Evolutionary conservation across 345 rosid genomes (phyloP).

Genomic region (Populus nigra): DNA sequence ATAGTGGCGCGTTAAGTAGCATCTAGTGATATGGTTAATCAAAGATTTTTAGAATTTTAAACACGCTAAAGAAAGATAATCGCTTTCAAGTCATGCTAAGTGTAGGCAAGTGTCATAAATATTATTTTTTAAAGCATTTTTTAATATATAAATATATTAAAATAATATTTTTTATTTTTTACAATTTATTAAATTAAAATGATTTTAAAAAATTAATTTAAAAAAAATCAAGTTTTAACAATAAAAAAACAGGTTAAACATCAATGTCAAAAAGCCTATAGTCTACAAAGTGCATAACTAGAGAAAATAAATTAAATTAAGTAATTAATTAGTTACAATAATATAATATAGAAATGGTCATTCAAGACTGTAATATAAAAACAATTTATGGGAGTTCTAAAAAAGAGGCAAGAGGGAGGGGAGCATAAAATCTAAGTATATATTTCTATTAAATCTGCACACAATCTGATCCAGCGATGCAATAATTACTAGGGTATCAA

Average conservation of each 20-base stretch:
- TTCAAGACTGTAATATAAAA: slow-evolving; percentile 1
- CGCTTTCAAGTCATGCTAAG: slow-evolving; percentile 35
- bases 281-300: slow-evolving; percentile 25
- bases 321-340: no score
- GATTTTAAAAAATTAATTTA: no score
- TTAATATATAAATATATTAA: no score
- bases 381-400: slow-evolving; percentile 19
- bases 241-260: no score
- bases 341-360: neutral
- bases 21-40: neutral
- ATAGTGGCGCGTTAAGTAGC: slow-evolving; percentile 18
- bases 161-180: no score
- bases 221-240: no score
- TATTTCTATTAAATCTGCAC: slow-evolving; percentile 56
- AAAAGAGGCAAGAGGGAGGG: slow-evolving; percentile 18
- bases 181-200: no score
- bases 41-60: slow-evolving; percentile 12
- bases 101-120: no score
- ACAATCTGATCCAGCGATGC: slow-evolving; percentile 96
- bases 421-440: slow-evolving; percentile 69
- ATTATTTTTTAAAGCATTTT: no score
- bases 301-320: neutral
- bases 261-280: neutral
- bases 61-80: slow-evolving; percentile 33
- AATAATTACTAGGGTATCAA: slow-evolving; percentile 49